Percentiles rank a stretch among this genome's conserved stretches.
Evolutionary conservation across 2,329 filamentous ascomycete genomes (phyloP).

Genomic region (Colletotrichum sp.): DNA sequence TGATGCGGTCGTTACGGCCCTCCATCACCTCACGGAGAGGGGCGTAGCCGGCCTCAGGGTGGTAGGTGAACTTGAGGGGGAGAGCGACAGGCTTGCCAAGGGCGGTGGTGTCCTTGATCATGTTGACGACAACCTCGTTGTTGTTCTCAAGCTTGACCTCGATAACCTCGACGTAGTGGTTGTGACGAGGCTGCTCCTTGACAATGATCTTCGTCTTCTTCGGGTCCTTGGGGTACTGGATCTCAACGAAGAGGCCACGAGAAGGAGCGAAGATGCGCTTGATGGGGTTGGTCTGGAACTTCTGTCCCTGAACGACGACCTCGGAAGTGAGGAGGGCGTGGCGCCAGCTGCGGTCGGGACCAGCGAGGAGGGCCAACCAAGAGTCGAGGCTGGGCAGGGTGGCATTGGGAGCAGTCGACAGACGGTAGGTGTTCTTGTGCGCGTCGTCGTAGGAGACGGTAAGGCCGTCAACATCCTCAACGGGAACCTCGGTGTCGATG

Average conservation of each 20-base stretch:
- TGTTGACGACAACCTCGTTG: constrained; percentile 83
- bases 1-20: constrained; percentile 94
- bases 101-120: constrained; percentile 93
- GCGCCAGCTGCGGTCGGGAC: constrained; percentile 86
- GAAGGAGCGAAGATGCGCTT: constrained; percentile 87
- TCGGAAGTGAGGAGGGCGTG: constrained; percentile 94
- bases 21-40: constrained; percentile 97
- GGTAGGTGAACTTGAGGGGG: constrained; percentile 88
- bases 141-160: constrained; percentile 78
- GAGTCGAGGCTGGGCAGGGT: constrained; percentile 79
- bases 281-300: constrained; percentile 97
- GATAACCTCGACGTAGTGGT: constrained; percentile 87
- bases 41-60: constrained; percentile 95
- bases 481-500: constrained; percentile 71
- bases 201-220: constrained; percentile 84
- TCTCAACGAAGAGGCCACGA: constrained; percentile 88
- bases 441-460: constrained; percentile 81
- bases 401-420: constrained; percentile 76
- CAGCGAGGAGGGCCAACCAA: constrained; percentile 89
- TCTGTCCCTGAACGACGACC: constrained; percentile 91
- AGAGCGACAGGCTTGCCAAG: constrained; percentile 82
- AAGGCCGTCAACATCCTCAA: constrained; percentile 80
- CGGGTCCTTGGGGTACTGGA: constrained; percentile 80
- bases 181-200: constrained; percentile 84
- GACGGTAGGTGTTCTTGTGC: constrained; percentile 82